Conservation (phyloP, 2,329 filamentous ascomycete genomes). For the Tolypocladium endophyticum region DNA sequence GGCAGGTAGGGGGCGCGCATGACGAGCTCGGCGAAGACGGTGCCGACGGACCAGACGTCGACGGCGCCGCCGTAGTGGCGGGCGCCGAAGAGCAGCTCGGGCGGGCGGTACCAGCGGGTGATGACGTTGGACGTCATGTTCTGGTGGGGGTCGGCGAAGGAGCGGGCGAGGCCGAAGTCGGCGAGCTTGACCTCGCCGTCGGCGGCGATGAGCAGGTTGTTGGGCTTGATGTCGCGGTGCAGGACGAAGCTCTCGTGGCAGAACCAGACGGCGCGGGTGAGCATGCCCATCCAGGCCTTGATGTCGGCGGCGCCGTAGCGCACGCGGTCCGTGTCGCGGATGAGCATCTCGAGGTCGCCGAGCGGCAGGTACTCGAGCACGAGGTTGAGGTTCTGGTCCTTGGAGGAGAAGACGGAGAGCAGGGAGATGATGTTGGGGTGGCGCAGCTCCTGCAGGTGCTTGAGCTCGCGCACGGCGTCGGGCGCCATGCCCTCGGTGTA, state of each 20-base stretch:
- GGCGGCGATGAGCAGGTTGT: slow-evolving; percentile 89
- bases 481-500: slow-evolving; percentile 87
- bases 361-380: slow-evolving; percentile 88
- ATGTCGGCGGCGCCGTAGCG: slow-evolving; percentile 83
- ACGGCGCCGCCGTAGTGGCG: slow-evolving; percentile 83
- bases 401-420: slow-evolving; percentile 86
- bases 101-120: slow-evolving; percentile 92
- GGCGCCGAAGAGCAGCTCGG: slow-evolving; percentile 85
- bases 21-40: slow-evolving; percentile 86
- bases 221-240: slow-evolving; percentile 97
- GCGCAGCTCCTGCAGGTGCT: slow-evolving; percentile 84
- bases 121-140: slow-evolving; percentile 93
- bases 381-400: slow-evolving; percentile 91
- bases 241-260: slow-evolving; percentile 91
- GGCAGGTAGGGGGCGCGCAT: slow-evolving; percentile 74
- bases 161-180: slow-evolving; percentile 90
- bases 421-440: slow-evolving; percentile 95
- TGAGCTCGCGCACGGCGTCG: slow-evolving; percentile 91
- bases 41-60: slow-evolving; percentile 88
- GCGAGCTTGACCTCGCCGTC: slow-evolving; percentile 92
- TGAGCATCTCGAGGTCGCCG: slow-evolving; percentile 92
- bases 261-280: slow-evolving; percentile 87
- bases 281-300: slow-evolving; percentile 98
- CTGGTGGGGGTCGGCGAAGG: slow-evolving; percentile 78
- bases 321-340: slow-evolving; percentile 69